These are phyloP conservation scores for Russula abietina DNA, from an alignment of 768 basidiomycete species.

Conservation along the genomic window DNA sequence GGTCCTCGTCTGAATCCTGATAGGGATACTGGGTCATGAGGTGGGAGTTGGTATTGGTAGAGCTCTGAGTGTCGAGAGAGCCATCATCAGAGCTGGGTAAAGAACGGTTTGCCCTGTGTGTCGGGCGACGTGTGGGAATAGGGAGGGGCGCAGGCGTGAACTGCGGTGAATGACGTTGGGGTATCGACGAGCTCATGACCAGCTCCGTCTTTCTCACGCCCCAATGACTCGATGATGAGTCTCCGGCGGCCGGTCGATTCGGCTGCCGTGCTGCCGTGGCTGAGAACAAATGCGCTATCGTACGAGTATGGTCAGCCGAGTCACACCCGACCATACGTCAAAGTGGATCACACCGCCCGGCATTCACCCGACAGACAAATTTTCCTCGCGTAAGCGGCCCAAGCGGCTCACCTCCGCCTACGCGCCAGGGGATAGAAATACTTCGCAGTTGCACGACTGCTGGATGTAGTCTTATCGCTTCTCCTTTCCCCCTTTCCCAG, in stretches of 20 bases:
- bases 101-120: constrained; percentile 11
- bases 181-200: constrained; percentile 4
- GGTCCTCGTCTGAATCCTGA: constrained; percentile 20
- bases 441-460: neutral
- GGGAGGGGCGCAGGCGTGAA: constrained; percentile 19
- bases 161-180: constrained; percentile 17
- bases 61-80: neutral
- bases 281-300: no score
- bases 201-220: neutral
- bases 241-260: neutral
- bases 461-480: no score
- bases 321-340: no score
- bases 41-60: neutral
- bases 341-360: no score
- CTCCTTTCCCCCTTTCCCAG: neutral
- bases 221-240: neutral
- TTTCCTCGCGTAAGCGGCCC: neutral
- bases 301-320: no score
- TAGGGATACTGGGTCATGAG: constrained; percentile 21
- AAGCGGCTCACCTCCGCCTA: neutral
- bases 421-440: neutral
- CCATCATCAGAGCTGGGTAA: constrained; percentile 12
- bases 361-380: neutral
- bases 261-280: no score
- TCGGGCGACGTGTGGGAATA: constrained; percentile 16